Conservation (phyloP, 2,329 filamentous ascomycete genomes). For the Scopulariopsis brevicaulis region DNA sequence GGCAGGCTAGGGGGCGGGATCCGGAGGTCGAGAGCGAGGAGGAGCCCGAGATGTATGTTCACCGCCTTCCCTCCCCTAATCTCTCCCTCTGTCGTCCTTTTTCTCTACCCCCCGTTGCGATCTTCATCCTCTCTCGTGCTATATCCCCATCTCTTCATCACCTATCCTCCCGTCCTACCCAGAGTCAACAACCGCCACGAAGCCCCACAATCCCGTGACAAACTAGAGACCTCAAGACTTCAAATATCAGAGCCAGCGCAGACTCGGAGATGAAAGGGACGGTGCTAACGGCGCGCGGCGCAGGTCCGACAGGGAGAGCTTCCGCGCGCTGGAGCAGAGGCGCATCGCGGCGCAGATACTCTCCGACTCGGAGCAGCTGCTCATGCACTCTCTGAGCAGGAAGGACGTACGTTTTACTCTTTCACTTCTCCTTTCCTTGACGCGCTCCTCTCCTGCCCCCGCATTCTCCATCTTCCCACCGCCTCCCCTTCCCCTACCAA, state of each 20-base stretch:
- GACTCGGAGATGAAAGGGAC: background rate
- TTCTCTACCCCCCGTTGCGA: background rate
- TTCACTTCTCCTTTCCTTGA: background rate
- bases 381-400: slow-evolving; percentile 44
- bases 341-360: slow-evolving; percentile 41
- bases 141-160: too few relatives aligned
- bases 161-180: too few relatives aligned
- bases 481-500: background rate
- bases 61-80: background rate
- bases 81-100: background rate
- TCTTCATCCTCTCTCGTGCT: too few relatives aligned
- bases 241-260: too few relatives aligned
- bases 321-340: slow-evolving; percentile 28
- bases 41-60: background rate
- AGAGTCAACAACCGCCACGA: too few relatives aligned
- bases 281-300: background rate
- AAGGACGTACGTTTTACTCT: slow-evolving; percentile 32
- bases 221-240: too few relatives aligned
- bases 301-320: slow-evolving; percentile 22
- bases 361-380: slow-evolving; percentile 44
- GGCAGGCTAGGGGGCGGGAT: slow-evolving; percentile 27
- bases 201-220: too few relatives aligned
- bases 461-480: background rate
- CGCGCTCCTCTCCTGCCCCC: too few relatives aligned
- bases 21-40: slow-evolving; percentile 1